Evolutionary conservation across 192 early-diverging fungal species (phyloP).

Genomic region (Backusella luteola): DNA sequence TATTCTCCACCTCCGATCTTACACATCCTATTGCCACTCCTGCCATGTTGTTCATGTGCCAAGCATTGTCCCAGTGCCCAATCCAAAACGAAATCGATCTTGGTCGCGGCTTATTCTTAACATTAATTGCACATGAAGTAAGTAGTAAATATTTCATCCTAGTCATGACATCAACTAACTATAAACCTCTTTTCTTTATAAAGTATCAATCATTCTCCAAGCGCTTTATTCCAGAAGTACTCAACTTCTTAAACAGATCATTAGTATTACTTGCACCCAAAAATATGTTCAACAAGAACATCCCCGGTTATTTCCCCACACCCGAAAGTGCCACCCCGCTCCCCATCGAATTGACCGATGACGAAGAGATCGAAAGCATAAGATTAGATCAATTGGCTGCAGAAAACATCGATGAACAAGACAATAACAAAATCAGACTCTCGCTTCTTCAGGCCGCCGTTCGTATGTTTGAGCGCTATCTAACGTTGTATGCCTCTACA

Average conservation of each 20-base stretch:
- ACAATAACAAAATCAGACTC: conserved; percentile 28
- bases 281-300: conserved; percentile 24
- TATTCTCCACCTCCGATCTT: conserved; percentile 94
- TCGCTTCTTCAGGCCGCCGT: conserved; percentile 40
- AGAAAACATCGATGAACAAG: conserved; percentile 8
- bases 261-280: conserved; percentile 47
- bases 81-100: conserved; percentile 59
- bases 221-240: conserved; percentile 70
- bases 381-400: conserved; percentile 11
- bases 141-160: not conserved
- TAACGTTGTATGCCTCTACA: conserved; percentile 54
- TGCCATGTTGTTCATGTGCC: conserved; percentile 72
- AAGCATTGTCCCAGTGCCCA: conserved; percentile 71
- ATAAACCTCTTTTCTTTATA: conserved; percentile 16
- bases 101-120: conserved; percentile 74
- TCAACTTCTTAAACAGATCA: conserved; percentile 59
- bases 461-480: conserved; percentile 44
- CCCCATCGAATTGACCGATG: conserved; percentile 31
- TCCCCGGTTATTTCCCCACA: conserved; percentile 50
- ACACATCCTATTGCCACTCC: conserved; percentile 87
- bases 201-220: conserved; percentile 68
- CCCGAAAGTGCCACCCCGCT: conserved; percentile 23
- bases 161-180: not conserved
- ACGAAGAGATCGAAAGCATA: conserved; percentile 14
- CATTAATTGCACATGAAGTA: conserved; percentile 68